These are phyloP conservation scores for Coemansia sp. DNA, from an alignment of 192 early-diverging fungal species.

Conservation along the genomic window DNA sequence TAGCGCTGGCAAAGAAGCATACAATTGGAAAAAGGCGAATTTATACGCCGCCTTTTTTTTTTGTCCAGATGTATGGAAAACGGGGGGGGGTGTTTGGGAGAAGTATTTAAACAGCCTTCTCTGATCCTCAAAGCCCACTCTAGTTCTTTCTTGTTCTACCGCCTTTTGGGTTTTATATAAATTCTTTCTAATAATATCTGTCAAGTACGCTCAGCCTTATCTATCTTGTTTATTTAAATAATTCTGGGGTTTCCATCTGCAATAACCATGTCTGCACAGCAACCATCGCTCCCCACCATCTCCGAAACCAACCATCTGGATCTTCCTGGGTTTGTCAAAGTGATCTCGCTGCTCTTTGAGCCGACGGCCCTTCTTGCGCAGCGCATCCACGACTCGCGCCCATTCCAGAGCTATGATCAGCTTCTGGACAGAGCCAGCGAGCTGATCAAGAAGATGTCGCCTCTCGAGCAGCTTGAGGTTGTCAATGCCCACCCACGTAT, in stretches of 20 bases:
- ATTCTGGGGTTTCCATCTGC: neutral
- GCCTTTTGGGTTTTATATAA: neutral
- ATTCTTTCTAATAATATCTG: neutral
- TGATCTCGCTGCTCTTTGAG: constrained; percentile 80
- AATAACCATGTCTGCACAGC: constrained; percentile 28
- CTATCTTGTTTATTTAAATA: neutral
- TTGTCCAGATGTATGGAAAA: neutral
- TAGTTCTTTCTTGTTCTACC: neutral
- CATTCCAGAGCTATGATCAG: constrained; percentile 66
- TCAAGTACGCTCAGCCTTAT: neutral
- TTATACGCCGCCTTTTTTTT: neutral
- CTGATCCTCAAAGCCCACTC: neutral
- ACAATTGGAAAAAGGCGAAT: neutral
- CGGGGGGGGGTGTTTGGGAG: neutral
- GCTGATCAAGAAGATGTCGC: constrained; percentile 57
- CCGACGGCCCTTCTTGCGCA: constrained; percentile 77
- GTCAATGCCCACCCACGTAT: constrained; percentile 91
- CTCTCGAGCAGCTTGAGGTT: constrained; percentile 70
- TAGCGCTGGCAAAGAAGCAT: neutral
- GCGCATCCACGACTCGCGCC: constrained; percentile 67
- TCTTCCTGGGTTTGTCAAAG: constrained; percentile 56
- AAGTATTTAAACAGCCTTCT: neutral
- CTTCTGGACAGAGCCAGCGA: constrained; percentile 64
- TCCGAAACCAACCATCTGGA: constrained; percentile 63
- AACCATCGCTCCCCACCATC: constrained; percentile 62